Conservation (phyloP, 1,284 basidiomycete genomes). For the Vanrija sp. region DNA sequence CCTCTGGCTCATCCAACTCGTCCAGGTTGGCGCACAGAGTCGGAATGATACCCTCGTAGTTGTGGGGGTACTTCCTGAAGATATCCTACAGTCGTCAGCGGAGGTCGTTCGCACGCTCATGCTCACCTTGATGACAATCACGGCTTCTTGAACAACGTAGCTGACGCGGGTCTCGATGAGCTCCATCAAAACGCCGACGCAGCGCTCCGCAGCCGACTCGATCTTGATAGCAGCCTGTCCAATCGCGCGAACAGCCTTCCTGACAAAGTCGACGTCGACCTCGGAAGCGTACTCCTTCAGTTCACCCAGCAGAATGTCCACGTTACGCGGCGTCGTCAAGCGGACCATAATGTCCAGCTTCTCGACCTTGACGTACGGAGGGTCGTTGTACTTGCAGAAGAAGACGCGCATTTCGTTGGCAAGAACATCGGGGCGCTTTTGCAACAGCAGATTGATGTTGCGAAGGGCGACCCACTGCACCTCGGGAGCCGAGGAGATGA, state of each 20-base stretch:
- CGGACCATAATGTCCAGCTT: slow-evolving; percentile 99
- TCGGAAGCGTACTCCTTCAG: slow-evolving; percentile 98
- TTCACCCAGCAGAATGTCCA: slow-evolving; percentile 85
- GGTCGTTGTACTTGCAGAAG: slow-evolving; percentile 99
- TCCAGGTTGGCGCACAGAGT: slow-evolving; percentile 90
- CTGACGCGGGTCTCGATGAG: slow-evolving; percentile 91
- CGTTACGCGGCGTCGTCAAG: slow-evolving; percentile 84
- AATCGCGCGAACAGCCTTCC: slow-evolving; percentile 94
- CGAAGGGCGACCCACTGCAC: slow-evolving; percentile 97
- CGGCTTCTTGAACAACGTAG: slow-evolving; percentile 96
- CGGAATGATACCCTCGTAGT: slow-evolving; percentile 92
- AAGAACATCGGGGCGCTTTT: slow-evolving; percentile 84
- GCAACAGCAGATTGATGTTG: slow-evolving; percentile 95
- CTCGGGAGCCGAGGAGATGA: slow-evolving; percentile 93
- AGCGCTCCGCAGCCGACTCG: slow-evolving; percentile 78
- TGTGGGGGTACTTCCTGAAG: slow-evolving; percentile 94
- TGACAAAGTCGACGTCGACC: slow-evolving; percentile 96
- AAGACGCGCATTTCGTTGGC: slow-evolving; percentile 98
- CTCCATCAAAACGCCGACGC: slow-evolving; percentile 79
- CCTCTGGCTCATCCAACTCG: slow-evolving; percentile 87
- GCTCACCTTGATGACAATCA: slow-evolving; percentile 82
- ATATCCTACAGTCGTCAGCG: slow-evolving; percentile 59
- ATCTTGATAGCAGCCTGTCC: slow-evolving; percentile 97
- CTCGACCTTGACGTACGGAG: slow-evolving; percentile 96
- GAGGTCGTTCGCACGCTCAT: too few relatives aligned